phyloP scores from a whole-genome alignment of 2,329 filamentous ascomycete genomes.

The Trichoderma polysporum region DNA sequence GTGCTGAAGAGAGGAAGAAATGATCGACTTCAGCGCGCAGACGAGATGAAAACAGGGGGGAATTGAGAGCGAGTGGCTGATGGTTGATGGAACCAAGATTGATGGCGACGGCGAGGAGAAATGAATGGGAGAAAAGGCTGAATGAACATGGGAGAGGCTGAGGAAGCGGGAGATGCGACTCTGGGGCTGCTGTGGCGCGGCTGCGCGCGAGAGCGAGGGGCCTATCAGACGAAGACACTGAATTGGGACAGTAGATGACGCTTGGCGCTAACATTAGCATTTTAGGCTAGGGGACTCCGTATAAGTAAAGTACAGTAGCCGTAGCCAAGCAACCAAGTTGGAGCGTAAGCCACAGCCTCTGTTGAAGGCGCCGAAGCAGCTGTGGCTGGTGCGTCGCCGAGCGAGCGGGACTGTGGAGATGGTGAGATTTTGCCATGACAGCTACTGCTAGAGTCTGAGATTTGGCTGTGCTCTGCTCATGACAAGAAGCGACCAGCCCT shows the following conservation, averaged over 20 bases:
- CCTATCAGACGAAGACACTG: not conserved
- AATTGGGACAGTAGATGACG: not conserved
- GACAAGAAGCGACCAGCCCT: not conserved
- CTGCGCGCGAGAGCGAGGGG: not conserved
- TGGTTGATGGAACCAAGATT: not conserved
- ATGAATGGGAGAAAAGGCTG: slow-evolving; percentile 1
- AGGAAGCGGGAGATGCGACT: not conserved
- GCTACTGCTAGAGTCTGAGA: not conserved
- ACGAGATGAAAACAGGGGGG: not conserved
- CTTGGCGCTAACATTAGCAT: not conserved
- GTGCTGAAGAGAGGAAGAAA: not conserved
- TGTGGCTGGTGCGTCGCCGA: slow-evolving; percentile 3
- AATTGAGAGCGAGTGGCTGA: not conserved
- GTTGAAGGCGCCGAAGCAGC: not conserved
- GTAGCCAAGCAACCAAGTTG: not conserved
- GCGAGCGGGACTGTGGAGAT: not conserved
- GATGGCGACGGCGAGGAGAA: not conserved
- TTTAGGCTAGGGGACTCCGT: not conserved
- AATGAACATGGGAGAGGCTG: slow-evolving; percentile 10
- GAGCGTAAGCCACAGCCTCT: not conserved
- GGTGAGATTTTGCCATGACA: not conserved
- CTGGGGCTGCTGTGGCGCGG: not conserved
- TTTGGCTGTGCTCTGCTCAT: not conserved
- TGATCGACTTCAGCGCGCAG: not conserved
- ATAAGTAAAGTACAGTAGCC: too few relatives aligned